Evolutionary conservation across 2,329 filamentous ascomycete genomes (phyloP), one percentile per base, ranked within the genome.

Genomic region (Colletotrichum cordylinicola): DNA sequence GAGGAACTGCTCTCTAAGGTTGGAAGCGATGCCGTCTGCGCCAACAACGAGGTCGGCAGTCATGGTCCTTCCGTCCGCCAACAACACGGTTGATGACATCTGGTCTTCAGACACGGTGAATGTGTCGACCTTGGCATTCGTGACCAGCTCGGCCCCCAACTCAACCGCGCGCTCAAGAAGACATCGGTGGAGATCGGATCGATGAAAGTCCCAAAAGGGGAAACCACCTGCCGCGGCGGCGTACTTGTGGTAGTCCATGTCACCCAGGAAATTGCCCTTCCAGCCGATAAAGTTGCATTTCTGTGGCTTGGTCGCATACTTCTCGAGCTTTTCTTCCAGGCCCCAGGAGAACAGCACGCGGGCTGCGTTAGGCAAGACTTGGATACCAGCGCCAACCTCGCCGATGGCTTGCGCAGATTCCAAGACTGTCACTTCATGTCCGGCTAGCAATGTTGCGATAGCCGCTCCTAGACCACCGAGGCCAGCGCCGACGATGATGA

Each of bases 21-120:
- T 74, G n/a, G 83, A 84, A 69, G 87, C 85, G 24, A 87, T 80
- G 6, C 88, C 88, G 76, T 89, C 87, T 6, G 87, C 86, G 4
- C 85, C 86, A 35, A 89, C 80, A 29, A 88, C 82, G 2, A 88
- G 75, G 70, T 88, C 86, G 24, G 79, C 82, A 7, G 67, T 68
- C n/a, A 84, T 77, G 12, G 77, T 75, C 6, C 78, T 70, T 4
- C 84, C 85, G 18, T 79, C 78, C 2, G 55, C 39, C 52, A 78
- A 74, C 55, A 65, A 70, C 6, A 78, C 78, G 5, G 78, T 39
- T 0, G 72, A 48, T 4, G 68, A 55, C 8, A 55, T 27, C 13
- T 61, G 16, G 37, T 74, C 72, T 3, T 62, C 37, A 4, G 72
- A 66, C 9, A 74, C 75, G 15, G 69, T 77, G 24, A 35, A 78